phyloP scores from a whole-genome alignment of 345 rosid species.

The Cardamine occulta region DNA sequence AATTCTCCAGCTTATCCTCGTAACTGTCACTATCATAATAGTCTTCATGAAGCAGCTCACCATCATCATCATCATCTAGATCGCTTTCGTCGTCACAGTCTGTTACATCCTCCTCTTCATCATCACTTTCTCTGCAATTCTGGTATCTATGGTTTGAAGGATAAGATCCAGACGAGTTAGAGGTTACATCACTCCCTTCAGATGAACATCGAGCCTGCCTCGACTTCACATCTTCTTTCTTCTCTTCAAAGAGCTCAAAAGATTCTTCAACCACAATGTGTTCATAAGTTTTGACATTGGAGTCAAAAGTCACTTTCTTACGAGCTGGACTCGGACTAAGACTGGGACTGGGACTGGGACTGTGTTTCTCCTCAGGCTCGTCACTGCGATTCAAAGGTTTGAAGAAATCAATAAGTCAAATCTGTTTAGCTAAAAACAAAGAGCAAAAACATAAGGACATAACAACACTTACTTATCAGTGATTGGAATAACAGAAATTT shows the following conservation, averaged over 20 bases:
- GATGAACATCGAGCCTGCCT: constrained; percentile 54
- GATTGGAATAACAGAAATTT: constrained; percentile 41
- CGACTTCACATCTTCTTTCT: constrained; percentile 45
- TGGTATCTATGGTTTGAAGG: constrained; percentile 76
- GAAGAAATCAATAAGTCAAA: background rate
- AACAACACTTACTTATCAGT: constrained; percentile 48
- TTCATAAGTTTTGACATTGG: constrained; percentile 71
- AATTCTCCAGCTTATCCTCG: constrained; percentile 29
- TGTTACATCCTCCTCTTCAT: constrained; percentile 55
- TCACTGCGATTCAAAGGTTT: constrained; percentile 24
- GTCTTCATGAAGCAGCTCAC: constrained; percentile 35
- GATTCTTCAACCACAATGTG: constrained; percentile 53
- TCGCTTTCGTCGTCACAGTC: constrained; percentile 52
- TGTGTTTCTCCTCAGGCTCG: constrained; percentile 50
- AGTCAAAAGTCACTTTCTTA: constrained; percentile 82
- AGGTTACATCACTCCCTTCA: constrained; percentile 57
- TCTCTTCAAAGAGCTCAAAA: constrained; percentile 41
- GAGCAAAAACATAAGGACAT: background rate
- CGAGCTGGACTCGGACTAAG: constrained; percentile 43
- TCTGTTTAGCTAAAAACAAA: constrained; percentile 6
- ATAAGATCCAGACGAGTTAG: constrained; percentile 62
- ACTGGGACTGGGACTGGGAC: background rate
- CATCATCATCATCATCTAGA: constrained; percentile 32
- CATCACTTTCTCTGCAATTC: constrained; percentile 76
- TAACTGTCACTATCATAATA: constrained; percentile 34